These are phyloP conservation scores for Suillus lakei DNA, from an alignment of 768 basidiomycete species.

Conservation along the genomic window DNA sequence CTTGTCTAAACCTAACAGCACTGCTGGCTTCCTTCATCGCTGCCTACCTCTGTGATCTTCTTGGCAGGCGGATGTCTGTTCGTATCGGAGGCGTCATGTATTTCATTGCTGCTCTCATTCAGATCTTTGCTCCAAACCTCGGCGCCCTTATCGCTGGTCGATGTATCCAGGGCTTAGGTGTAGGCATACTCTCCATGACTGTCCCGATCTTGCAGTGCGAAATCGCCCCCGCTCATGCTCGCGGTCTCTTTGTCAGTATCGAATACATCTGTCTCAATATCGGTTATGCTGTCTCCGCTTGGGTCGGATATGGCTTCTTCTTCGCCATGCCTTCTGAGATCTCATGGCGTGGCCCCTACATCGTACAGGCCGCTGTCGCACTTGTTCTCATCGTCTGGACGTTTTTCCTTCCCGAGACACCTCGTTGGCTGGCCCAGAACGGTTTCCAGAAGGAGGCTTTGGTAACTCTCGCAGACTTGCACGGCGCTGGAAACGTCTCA, in stretches of 20 bases:
- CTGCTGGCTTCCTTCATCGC: slow-evolving; percentile 48
- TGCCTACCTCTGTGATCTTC: slow-evolving; percentile 53
- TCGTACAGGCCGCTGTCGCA: slow-evolving; percentile 56
- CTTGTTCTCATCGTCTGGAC: slow-evolving; percentile 51
- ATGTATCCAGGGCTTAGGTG: slow-evolving; percentile 52
- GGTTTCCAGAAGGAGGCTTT: slow-evolving; percentile 56
- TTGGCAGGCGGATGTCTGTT: slow-evolving; percentile 56
- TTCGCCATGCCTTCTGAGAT: slow-evolving; percentile 49
- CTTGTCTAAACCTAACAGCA: slow-evolving; percentile 55
- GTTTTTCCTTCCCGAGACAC: slow-evolving; percentile 54
- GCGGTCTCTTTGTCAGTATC: slow-evolving; percentile 58
- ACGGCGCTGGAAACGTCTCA: slow-evolving; percentile 51
- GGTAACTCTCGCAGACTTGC: slow-evolving; percentile 59
- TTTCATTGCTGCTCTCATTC: slow-evolving; percentile 52
- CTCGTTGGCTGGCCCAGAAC: slow-evolving; percentile 59
- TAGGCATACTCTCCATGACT: slow-evolving; percentile 55
- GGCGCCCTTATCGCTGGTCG: slow-evolving; percentile 45
- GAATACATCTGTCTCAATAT: slow-evolving; percentile 57
- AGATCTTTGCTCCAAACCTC: slow-evolving; percentile 53
- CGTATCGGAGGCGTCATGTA: slow-evolving; percentile 55
- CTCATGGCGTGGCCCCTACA: slow-evolving; percentile 61
- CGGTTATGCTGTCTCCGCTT: slow-evolving; percentile 54
- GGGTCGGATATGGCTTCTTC: slow-evolving; percentile 56
- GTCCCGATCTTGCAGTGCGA: slow-evolving; percentile 55
- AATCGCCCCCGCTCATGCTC: slow-evolving; percentile 50